These are phyloP conservation scores for Aspergillus niger DNA, from an alignment of 2,329 filamentous ascomycete genomes.

Conservation along the genomic window DNA sequence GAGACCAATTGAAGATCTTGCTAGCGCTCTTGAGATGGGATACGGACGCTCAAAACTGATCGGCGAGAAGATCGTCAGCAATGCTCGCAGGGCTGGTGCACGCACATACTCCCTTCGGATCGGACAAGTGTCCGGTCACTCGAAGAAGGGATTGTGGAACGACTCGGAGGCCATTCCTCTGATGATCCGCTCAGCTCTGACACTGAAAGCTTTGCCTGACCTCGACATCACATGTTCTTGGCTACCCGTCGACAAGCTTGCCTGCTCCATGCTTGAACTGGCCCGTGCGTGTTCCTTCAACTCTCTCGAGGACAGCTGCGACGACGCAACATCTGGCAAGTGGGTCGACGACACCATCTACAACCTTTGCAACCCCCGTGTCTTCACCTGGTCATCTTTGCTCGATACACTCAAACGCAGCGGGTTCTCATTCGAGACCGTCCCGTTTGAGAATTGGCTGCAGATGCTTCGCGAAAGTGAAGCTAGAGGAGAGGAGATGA, in stretches of 20 bases:
- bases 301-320: slow-evolving; percentile 1
- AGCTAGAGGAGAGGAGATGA: slow-evolving; percentile 27
- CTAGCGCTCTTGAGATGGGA: slow-evolving; percentile 30
- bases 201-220: slow-evolving; percentile 28
- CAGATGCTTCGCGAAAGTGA: slow-evolving; percentile 33
- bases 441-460: slow-evolving; percentile 39
- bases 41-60: slow-evolving; percentile 38
- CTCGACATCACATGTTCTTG: slow-evolving; percentile 32
- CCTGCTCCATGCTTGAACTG: slow-evolving; percentile 30
- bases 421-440: slow-evolving; percentile 39
- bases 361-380: slow-evolving; percentile 32
- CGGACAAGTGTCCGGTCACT: slow-evolving; percentile 39
- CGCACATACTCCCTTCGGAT: slow-evolving; percentile 35
- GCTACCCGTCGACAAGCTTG: slow-evolving; percentile 36
- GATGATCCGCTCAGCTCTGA: slow-evolving; percentile 36
- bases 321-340: background rate
- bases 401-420: slow-evolving; percentile 30
- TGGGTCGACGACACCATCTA: slow-evolving; percentile 30
- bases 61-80: slow-evolving; percentile 35
- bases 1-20: slow-evolving; percentile 14
- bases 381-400: slow-evolving; percentile 40
- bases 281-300: slow-evolving; percentile 17
- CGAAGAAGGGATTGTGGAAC: slow-evolving; percentile 38
- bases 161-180: slow-evolving; percentile 36
- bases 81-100: slow-evolving; percentile 28